Evolutionary conservation across 1,139 yeast genomes (phyloP), one percentile per base, ranked within the genome.

Genomic region (Debaryomyces singareniensis): DNA sequence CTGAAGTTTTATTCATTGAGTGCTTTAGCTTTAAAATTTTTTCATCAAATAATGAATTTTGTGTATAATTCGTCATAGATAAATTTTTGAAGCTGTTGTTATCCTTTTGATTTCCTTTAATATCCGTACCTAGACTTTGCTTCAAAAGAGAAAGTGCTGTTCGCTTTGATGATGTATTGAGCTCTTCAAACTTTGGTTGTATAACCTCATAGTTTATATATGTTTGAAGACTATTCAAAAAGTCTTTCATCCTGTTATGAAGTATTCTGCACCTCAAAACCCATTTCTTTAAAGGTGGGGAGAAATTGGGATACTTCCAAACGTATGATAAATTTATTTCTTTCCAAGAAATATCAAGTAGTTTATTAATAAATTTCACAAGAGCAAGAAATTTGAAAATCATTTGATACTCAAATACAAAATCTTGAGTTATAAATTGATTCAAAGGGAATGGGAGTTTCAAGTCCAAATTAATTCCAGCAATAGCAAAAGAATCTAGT

Each of bases 371-470:
- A 44, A 75, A 78, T 37, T 77, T 78, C 14, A 86, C 51, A 23
- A 78, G 68, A 16, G 80, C 55, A 26, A 84, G 62, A 40, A 84
- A 78, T 40, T 96, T 75, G 45, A 84, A 86, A 34, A 87, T 58
- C 20, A 86, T 61, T 51, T 89, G 96, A 47, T 82, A 87, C 37
- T 93, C 87, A 29, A 78, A 70, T 20, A 86, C 65, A 18, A 81
- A 75, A 26, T 85, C 80, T 36, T 79, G 73, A 15, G 83, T 76
- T 3, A 87, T 58, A 1, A 91, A 65, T 24, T 89, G 62, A 40
- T 87, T 86, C 28, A 87, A 56, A 0, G 99, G 99, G 48, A 86
- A 93, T 5, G 96, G 96, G 13, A 89, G 61, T 16, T 69, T 61
- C 21, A 85, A 52, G 31, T 84, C 83, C 25, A 87, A 61, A 40